Evolutionary conservation across 1,284 basidiomycete species (phyloP), one percentile per base, ranked within the genome.

Genomic region (Sparassis latifolia): DNA sequence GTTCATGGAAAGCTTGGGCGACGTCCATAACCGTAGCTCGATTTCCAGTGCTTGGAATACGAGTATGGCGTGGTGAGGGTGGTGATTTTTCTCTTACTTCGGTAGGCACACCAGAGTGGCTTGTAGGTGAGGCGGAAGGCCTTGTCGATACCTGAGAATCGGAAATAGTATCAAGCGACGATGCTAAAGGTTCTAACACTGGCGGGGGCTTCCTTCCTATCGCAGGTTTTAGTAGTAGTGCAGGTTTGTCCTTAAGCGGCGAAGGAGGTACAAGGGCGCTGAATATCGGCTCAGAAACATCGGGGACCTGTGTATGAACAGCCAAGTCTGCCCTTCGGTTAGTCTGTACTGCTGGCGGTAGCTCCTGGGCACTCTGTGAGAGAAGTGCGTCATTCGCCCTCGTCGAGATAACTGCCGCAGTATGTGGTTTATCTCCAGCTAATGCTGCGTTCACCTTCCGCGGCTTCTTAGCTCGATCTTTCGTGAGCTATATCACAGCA

Each of bases 1-100:
- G 69, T 48, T 79, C 74, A 31, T 66, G 71, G 54, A 88, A 66
- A 6, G 77, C 74, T 61, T 83, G 82, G 2, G 85, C 85, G 3
- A 89, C 78, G 47, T 89, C 85, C 86, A 89, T 89, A 28, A 82
- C 85, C 10, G 79, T 80, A 27, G 83, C 79, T 52, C 87, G 71
- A 47, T 77, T 81, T 3, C 84, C 83, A 1, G 84, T 79, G 59
- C 79, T 86, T 3, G 84, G 79, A 48, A 82, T 84, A 27, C 84
- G 78, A 35, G 67, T 54, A 59, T 77, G 77, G 37, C 69, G 69
- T 42, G 58, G 72, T 54, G 58, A 60, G 12, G 55, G 33, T 7
- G 62, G 59, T 10, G 56, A 29, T 40, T 56, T 62, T 44, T 58
- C 54, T 30, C 41, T 55, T 42, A 20, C 20, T 20, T 20, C 20